Evolutionary conservation across 1,139 yeast genomes (phyloP).

Genomic region (Zygotorulaspora mrakii): DNA sequence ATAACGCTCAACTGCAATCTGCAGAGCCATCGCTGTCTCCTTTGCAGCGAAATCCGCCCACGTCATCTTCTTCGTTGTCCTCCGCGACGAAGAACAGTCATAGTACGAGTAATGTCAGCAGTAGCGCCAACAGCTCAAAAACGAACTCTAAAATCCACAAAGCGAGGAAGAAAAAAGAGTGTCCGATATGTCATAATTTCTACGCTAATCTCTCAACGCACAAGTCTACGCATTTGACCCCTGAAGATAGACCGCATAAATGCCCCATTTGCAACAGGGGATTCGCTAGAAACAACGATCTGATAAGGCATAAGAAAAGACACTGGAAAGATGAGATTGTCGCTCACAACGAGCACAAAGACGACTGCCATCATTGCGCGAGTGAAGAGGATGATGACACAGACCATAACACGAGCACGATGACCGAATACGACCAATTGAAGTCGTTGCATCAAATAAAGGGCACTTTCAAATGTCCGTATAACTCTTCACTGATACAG

Average conservation of each 20-base stretch:
- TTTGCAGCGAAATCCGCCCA: conserved; percentile 2
- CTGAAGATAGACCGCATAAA: conserved; percentile 69
- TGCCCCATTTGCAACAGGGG: conserved; percentile 79
- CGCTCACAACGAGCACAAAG: conserved; percentile 11
- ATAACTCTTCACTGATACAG: conserved; percentile 33
- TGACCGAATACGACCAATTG: conserved; percentile 24
- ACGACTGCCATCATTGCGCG: neutral
- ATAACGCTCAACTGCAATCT: neutral
- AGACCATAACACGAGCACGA: conserved; percentile 12
- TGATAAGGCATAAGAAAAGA: conserved; percentile 76
- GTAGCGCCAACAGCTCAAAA: too few species aligned
- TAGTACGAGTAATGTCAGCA: too few species aligned
- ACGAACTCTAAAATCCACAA: conserved; percentile 29
- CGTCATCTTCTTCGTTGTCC: conserved; percentile 3
- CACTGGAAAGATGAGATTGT: conserved; percentile 65
- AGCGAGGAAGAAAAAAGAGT: conserved; percentile 74
- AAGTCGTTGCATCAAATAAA: conserved; percentile 35
- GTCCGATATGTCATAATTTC: conserved; percentile 73
- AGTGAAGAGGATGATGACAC: conserved; percentile 2
- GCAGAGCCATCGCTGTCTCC: conserved; percentile 7
- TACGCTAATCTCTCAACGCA: conserved; percentile 85
- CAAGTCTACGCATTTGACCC: conserved; percentile 73
- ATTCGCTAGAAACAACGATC: conserved; percentile 83
- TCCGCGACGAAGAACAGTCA: neutral
- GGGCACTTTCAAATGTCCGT: conserved; percentile 50